A percentile compares a stretch with the other conserved stretches of the same genome.
phyloP scores from a whole-genome alignment of 106 monocot species.

The Amphibolis antarctica region DNA sequence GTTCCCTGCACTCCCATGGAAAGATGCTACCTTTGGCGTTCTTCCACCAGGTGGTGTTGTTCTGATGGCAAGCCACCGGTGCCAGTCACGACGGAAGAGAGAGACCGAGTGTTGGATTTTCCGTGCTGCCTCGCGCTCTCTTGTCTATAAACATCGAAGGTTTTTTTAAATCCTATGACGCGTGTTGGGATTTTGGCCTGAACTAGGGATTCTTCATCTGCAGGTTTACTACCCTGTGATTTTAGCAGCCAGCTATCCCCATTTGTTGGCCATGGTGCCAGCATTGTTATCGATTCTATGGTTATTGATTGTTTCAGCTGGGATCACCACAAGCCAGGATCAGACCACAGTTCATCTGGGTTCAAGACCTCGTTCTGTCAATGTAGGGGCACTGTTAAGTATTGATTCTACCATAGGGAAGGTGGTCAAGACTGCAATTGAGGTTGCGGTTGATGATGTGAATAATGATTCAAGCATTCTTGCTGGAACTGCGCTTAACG shows the following conservation, averaged over 20 bases:
- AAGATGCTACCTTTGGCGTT: too few species aligned
- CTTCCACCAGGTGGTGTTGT: too few species aligned
- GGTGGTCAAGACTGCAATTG: conserved; percentile 18
- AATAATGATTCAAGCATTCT: conserved; percentile 20
- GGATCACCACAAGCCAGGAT: not conserved
- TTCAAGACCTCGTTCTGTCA: conserved; percentile 11
- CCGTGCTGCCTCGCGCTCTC: too few species aligned
- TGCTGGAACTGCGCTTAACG: conserved; percentile 19
- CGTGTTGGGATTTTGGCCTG: too few species aligned
- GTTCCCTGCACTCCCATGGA: too few species aligned
- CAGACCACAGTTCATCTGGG: not conserved
- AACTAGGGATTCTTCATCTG: too few species aligned
- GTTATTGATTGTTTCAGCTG: not conserved
- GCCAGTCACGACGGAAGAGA: too few species aligned
- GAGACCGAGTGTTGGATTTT: too few species aligned
- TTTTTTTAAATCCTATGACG: too few species aligned
- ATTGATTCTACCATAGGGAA: conserved; percentile 25
- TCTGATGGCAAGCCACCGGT: too few species aligned
- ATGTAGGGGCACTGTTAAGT: conserved; percentile 20
- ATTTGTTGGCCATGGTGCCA: not conserved
- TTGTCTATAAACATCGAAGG: too few species aligned
- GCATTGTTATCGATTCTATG: not conserved
- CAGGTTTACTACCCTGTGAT: not conserved
- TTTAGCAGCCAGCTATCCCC: not conserved
- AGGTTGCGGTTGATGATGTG: conserved; percentile 28